phyloP scores from a whole-genome alignment of 192 early-diverging fungal genomes.

The Lobosporangium transversale region DNA sequence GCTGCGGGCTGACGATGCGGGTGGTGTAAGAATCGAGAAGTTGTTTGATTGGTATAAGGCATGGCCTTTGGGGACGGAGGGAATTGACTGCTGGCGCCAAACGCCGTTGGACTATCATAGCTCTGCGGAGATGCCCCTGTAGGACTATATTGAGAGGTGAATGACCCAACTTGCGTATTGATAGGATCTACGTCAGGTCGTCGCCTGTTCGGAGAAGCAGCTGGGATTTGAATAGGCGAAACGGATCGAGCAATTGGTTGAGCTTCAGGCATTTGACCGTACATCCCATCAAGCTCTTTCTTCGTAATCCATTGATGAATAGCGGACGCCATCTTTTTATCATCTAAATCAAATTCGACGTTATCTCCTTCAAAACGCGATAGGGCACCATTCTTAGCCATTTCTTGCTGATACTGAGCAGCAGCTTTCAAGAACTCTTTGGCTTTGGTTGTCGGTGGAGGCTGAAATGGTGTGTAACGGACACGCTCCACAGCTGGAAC shows the following conservation, averaged over 20 bases:
- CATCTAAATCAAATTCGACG: conserved; percentile 40
- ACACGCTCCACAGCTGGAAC: conserved; percentile 59
- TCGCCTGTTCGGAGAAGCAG: conserved; percentile 11
- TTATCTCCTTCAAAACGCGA: conserved; percentile 31
- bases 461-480: conserved; percentile 53
- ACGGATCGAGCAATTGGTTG: conserved; percentile 11
- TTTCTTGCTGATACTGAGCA: conserved; percentile 43
- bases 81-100: background rate
- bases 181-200: conserved; percentile 19
- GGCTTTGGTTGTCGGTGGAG: conserved; percentile 45
- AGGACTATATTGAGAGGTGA: conserved; percentile 33
- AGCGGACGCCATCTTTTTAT: conserved; percentile 42
- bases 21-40: conserved; percentile 39
- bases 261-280: conserved; percentile 1
- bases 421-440: conserved; percentile 49
- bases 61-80: conserved; percentile 13
- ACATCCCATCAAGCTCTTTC: conserved; percentile 27
- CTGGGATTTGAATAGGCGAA: conserved; percentile 29
- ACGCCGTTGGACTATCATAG: conserved; percentile 8
- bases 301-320: conserved; percentile 50
- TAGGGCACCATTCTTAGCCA: conserved; percentile 18
- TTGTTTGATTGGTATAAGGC: conserved; percentile 17
- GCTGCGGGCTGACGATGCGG: conserved; percentile 48
- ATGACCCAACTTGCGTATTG: conserved; percentile 35
- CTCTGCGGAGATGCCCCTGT: conserved; percentile 20